Evolutionary conservation across 352 stramenopile genomes (phyloP).

Genomic region (Phytophthora macrochlamydospora): DNA sequence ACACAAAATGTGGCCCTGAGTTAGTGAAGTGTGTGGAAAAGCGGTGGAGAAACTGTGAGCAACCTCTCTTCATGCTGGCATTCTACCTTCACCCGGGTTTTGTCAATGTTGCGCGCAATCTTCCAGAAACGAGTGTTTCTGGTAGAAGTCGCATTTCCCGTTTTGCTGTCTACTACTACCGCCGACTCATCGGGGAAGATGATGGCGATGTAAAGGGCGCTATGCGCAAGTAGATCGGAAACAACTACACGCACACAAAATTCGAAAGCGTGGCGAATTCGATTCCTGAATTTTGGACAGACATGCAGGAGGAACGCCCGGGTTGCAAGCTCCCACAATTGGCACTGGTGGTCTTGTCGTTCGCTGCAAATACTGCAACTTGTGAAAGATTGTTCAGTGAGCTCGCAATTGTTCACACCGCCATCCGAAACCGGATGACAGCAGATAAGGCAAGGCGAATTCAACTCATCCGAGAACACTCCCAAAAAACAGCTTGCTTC

Average conservation of each 20-base stretch:
- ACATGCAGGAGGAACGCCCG: not conserved
- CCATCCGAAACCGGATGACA: not conserved
- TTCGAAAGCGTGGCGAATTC: not conserved
- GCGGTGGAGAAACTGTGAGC: constrained; percentile 4
- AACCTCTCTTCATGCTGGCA: constrained; percentile 6
- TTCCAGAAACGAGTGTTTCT: not conserved
- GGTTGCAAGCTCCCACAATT: not conserved
- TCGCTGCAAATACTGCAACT: constrained; percentile 12
- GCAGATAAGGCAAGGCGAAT: not conserved
- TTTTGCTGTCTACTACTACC: constrained; percentile 16
- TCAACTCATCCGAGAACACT: not conserved
- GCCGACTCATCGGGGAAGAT: not conserved
- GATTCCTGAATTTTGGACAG: not conserved
- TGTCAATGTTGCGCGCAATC: not conserved
- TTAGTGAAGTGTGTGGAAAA: constrained; percentile 3
- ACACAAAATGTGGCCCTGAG: not conserved
- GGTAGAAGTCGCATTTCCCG: not conserved
- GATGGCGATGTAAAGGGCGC: not conserved
- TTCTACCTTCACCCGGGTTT: constrained; percentile 7
- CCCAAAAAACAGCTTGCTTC: not conserved
- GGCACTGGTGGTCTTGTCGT: not conserved
- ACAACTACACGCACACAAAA: not conserved
- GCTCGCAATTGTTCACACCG: constrained; percentile 1
- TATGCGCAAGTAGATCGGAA: constrained; percentile 9
- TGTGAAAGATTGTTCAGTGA: constrained; percentile 7